Base-by-base conservation (phyloP, 2,329 filamentous ascomycete genomes). In the Chalaropsis thielavioides region DNA sequence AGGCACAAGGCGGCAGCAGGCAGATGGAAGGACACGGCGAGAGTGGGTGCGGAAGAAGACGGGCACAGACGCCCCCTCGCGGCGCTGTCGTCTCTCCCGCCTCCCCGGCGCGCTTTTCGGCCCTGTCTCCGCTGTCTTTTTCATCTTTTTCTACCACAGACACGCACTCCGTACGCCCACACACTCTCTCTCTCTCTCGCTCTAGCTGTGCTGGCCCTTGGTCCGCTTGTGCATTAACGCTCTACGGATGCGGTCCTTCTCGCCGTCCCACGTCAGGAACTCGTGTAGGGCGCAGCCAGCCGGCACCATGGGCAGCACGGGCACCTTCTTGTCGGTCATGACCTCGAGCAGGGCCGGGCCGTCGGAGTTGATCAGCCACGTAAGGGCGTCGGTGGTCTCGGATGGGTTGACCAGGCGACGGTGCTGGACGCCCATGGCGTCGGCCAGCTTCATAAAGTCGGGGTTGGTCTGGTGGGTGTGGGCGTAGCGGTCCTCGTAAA, bases 281-380 rank as follows among this genome's bases (percentile, higher is more conserved):
- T 97, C 94, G 74, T 97, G 90, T 71, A 99, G 80, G 67, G 82
- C 92, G 68, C 83, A 87, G 44, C 94, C 94, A 46, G 84, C 87
- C 2, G 92, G 92, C 59, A 99, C 94, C 94, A 97, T 97, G 44
- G 94, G 94, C 72, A 97, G 78, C n/a, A 99, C 92, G 59, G 92
- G 92, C 31, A 94, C 87, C 83, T 94, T 88, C 78, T 87, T 87
- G 75, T 97, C 94, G 3, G 90, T 94, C 63, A 96, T 81, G 64
- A 99, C 88, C 78, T 97, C 92, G 67, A 99, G 80, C 69, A 97
- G 81, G 49, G 92, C 92, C 22, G 94, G 94, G n/a, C 92, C 94
- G 38, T 96, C 65, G 8, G 68, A 64, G 31, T 69, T 63, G 43
- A 97, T 88, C 73, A 97, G 82, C 90, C 94, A 96, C 76, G 88